These are phyloP conservation scores for Globisporangium paddicum DNA, from an alignment of 352 stramenopile genomes.

Conservation along the genomic window DNA sequence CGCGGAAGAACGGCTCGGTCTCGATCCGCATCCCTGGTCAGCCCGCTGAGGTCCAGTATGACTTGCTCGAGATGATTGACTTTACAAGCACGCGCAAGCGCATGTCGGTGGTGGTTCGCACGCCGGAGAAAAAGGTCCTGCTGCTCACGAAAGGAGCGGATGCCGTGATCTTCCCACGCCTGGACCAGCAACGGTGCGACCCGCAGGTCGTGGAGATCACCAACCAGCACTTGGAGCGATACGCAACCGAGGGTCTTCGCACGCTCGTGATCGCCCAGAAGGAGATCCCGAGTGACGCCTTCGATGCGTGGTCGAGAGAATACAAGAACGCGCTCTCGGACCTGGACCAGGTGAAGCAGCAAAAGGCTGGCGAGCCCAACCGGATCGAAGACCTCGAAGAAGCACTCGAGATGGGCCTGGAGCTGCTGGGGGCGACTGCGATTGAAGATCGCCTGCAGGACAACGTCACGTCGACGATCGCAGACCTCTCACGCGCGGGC, in stretches of 20 bases:
- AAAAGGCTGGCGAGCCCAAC: conserved; percentile 56
- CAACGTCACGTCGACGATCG: conserved; percentile 68
- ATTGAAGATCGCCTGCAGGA: conserved; percentile 84
- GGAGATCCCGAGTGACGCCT: conserved; percentile 58
- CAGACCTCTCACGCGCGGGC: conserved; percentile 60
- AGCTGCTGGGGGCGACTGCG: conserved; percentile 72
- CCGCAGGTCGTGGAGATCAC: conserved; percentile 52
- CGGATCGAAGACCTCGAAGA: conserved; percentile 82
- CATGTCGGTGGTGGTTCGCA: conserved; percentile 97
- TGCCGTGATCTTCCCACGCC: conserved; percentile 69
- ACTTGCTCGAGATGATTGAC: conserved; percentile 95
- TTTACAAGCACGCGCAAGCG: conserved; percentile 98
- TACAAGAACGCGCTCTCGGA: conserved; percentile 75
- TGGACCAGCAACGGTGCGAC: conserved; percentile 39
- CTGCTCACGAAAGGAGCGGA: conserved; percentile 84
- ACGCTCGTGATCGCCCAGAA: conserved; percentile 88
- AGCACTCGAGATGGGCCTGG: conserved; percentile 60
- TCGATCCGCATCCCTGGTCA: conserved; percentile 37
- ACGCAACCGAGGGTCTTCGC: conserved; percentile 80
- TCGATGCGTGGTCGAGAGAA: conserved; percentile 63
- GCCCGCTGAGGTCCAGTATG: conserved; percentile 48
- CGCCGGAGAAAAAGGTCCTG: conserved; percentile 54
- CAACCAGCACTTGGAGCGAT: conserved; percentile 77
- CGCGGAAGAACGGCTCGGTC: conserved; percentile 58
- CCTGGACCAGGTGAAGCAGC: conserved; percentile 55